These are phyloP conservation scores for Kazachstania kunashirensis DNA, from an alignment of 805 yeast species.

Conservation along the genomic window DNA sequence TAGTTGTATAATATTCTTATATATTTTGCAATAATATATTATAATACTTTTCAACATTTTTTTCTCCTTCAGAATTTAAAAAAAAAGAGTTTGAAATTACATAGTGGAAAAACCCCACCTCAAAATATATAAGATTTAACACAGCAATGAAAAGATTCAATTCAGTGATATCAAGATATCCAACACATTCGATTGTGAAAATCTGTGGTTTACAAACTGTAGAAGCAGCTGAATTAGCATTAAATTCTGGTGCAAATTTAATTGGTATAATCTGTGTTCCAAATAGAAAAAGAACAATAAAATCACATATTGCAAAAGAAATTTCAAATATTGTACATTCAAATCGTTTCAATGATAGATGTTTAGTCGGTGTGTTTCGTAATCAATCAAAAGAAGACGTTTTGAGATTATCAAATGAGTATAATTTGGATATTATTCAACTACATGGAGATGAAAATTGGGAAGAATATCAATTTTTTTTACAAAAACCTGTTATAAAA, in stretches of 20 bases:
- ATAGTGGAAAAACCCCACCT: no score
- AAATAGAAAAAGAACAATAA: constrained; percentile 60
- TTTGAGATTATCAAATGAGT: constrained; percentile 29
- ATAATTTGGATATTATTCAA: constrained; percentile 70
- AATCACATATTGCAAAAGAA: constrained; percentile 34
- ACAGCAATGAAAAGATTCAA: constrained; percentile 2
- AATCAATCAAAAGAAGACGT: constrained; percentile 69
- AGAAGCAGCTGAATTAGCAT: constrained; percentile 63
- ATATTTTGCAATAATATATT: background rate
- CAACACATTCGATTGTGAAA: constrained; percentile 43
- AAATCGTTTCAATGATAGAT: constrained; percentile 43
- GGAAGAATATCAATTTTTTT: constrained; percentile 33
- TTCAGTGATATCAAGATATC: background rate
- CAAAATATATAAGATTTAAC: no score
- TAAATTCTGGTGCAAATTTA: constrained; percentile 62
- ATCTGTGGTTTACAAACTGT: constrained; percentile 71
- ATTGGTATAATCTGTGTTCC: constrained; percentile 88
- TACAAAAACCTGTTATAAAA: constrained; percentile 54
- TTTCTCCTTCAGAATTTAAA: no score
- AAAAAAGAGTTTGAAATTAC: no score
- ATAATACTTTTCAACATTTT: no score
- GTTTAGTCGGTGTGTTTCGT: constrained; percentile 80
- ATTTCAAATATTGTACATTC: constrained; percentile 36
- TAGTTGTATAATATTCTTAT: constrained; percentile 1
- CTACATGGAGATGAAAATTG: constrained; percentile 61